phyloP scores from a whole-genome alignment of 176 grass and related monocot genomes.

The Eleusine indica region DNA sequence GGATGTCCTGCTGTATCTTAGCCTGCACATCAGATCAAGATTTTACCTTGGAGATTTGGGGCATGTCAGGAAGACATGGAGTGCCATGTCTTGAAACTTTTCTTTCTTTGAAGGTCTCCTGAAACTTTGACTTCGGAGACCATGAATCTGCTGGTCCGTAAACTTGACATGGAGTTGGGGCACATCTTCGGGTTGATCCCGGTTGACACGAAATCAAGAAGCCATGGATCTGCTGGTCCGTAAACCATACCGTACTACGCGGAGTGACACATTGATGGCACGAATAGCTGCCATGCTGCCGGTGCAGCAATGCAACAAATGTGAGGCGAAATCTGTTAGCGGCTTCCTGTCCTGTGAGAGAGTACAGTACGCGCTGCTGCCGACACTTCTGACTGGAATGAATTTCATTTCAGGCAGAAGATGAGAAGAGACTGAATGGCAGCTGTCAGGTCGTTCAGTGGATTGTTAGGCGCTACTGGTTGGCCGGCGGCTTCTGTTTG shows the following conservation, averaged over 20 bases:
- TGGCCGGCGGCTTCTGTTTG: not conserved
- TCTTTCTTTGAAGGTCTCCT: too few species aligned
- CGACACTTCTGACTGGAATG: constrained; percentile 2
- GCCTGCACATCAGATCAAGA: not conserved
- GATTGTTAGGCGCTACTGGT: not conserved
- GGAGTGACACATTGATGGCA: not conserved
- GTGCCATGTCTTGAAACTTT: not conserved
- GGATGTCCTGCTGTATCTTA: not conserved
- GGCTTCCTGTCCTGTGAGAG: not conserved
- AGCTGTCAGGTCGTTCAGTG: not conserved
- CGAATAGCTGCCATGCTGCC: not conserved
- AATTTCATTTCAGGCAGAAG: not conserved
- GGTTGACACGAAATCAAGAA: not conserved
- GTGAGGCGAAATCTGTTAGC: too few species aligned
- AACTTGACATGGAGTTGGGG: not conserved
- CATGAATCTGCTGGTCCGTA: too few species aligned
- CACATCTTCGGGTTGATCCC: not conserved
- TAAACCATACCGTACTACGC: not conserved
- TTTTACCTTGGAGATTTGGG: not conserved
- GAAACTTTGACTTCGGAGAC: too few species aligned
- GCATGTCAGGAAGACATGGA: not conserved
- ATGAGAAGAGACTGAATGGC: not conserved
- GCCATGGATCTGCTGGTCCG: not conserved
- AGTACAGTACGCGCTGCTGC: not conserved
- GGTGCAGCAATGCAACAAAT: too few species aligned